Percentiles rank a stretch among this genome's conserved stretches.
Conservation (phyloP, 306 rosid genomes). For the Medicago ruthenica region DNA sequence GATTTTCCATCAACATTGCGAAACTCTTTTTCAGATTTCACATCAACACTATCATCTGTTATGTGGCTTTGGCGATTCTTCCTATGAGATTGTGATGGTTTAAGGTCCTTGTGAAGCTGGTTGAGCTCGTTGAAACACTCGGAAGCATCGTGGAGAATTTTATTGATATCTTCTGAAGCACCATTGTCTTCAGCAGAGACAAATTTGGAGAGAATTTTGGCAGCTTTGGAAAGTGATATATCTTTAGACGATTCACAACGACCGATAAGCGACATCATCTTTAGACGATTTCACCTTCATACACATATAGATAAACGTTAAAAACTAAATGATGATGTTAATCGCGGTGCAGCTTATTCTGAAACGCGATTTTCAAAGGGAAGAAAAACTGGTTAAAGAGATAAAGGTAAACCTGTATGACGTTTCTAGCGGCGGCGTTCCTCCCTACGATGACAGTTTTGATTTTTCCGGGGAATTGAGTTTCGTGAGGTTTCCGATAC, state of each 20-base stretch:
- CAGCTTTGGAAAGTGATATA: conserved; percentile 47
- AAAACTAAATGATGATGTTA: not conserved
- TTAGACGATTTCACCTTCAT: conserved; percentile 5
- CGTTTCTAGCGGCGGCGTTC: too few relatives aligned
- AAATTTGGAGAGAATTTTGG: conserved; percentile 47
- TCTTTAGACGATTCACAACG: conserved; percentile 33
- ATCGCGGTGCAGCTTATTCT: not conserved
- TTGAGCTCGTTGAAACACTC: conserved; percentile 44
- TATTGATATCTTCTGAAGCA: conserved; percentile 41
- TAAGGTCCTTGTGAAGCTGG: conserved; percentile 46
- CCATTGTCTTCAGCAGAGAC: conserved; percentile 51
- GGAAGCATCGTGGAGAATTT: conserved; percentile 44
- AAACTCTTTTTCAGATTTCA: not conserved
- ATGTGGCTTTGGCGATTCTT: not conserved
- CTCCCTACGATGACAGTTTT: too few relatives aligned
- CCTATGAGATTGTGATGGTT: conserved; percentile 26
- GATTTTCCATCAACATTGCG: conserved; percentile 7
- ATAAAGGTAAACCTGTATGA: too few relatives aligned
- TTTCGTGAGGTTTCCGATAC: too few relatives aligned
- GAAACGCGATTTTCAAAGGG: not conserved
- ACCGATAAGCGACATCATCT: conserved; percentile 42
- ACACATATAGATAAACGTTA: not conserved
- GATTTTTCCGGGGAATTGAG: too few relatives aligned
- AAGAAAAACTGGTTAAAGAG: too few relatives aligned
- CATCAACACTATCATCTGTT: not conserved